Conservation (phyloP, 108 stramenopile genomes). For the Pseudonitzschia delicatissima region DNA sequence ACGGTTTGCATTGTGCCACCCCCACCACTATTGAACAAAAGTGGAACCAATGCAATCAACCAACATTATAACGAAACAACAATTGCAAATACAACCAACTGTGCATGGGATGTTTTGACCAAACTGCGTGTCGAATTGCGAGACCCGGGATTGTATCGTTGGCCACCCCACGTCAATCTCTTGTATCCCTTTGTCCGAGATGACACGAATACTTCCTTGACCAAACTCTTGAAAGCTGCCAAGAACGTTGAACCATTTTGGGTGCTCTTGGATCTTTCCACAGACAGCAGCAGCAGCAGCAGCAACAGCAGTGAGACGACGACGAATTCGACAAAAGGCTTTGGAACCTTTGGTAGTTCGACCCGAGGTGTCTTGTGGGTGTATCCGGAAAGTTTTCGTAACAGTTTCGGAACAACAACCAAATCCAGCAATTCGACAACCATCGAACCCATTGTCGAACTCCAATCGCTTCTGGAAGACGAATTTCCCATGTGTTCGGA, state of each 20-base stretch:
- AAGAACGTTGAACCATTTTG: background rate
- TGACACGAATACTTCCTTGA: background rate
- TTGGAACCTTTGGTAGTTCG: constrained; percentile 50
- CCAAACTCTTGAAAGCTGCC: background rate
- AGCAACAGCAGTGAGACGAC: too few relatives aligned
- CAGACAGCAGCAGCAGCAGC: too few relatives aligned
- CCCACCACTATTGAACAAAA: too few relatives aligned
- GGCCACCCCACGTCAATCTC: constrained; percentile 62
- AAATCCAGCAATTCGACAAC: background rate
- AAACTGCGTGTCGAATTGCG: constrained; percentile 29
- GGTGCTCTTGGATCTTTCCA: background rate
- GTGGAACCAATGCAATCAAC: too few relatives aligned
- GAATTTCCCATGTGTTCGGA: constrained; percentile 54
- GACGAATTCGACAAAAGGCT: too few relatives aligned
- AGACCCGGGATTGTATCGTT: constrained; percentile 61
- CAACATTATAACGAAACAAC: too few relatives aligned
- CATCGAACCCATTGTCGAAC: constrained; percentile 1
- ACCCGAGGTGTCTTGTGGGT: constrained; percentile 55
- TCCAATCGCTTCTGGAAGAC: constrained; percentile 40
- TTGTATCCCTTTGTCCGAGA: constrained; percentile 48
- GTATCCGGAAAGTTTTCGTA: constrained; percentile 29
- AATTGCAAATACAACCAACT: too few relatives aligned
- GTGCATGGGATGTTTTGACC: constrained; percentile 42
- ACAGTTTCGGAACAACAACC: too few relatives aligned
- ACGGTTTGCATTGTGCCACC: constrained; percentile 64